Conservation (phyloP, 1,284 basidiomycete species). For the Fomitiporia mediterranea region DNA sequence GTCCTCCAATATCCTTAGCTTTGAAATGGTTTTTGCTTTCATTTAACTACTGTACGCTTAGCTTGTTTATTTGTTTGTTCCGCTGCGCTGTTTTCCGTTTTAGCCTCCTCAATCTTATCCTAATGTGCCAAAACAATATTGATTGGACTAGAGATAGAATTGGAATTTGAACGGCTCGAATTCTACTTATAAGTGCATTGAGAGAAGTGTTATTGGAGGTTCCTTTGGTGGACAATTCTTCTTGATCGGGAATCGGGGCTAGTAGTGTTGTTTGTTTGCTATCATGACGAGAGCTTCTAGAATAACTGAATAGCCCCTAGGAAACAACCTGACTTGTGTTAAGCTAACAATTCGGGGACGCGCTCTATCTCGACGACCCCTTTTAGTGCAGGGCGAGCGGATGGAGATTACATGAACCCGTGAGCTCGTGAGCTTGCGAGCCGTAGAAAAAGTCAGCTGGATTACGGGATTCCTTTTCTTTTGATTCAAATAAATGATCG, state of each 20-base stretch:
- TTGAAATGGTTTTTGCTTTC: background rate
- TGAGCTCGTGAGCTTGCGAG: too few species aligned
- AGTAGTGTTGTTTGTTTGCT: background rate
- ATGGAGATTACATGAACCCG: too few species aligned
- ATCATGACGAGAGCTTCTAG: background rate
- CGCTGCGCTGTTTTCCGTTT: too few species aligned
- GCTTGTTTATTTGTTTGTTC: background rate
- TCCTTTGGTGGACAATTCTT: background rate
- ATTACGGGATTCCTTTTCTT: too few species aligned
- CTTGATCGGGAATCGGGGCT: background rate
- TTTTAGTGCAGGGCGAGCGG: background rate
- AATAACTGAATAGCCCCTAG: background rate
- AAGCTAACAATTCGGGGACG: background rate
- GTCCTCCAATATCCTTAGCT: background rate
- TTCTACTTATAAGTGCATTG: too few species aligned
- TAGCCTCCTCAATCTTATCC: background rate
- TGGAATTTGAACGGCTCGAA: too few species aligned
- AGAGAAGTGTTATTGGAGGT: background rate
- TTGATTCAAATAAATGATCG: too few species aligned
- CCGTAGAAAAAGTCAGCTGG: background rate
- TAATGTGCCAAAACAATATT: too few species aligned
- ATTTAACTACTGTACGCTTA: slow-evolving; percentile 1
- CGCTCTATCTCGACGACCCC: background rate
- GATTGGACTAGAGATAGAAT: too few species aligned
- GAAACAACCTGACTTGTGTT: background rate